Evolutionary conservation across 2,329 filamentous ascomycete species (phyloP), one percentile per base, ranked within the genome.

Genomic region (Cercospora zeae-maydis): DNA sequence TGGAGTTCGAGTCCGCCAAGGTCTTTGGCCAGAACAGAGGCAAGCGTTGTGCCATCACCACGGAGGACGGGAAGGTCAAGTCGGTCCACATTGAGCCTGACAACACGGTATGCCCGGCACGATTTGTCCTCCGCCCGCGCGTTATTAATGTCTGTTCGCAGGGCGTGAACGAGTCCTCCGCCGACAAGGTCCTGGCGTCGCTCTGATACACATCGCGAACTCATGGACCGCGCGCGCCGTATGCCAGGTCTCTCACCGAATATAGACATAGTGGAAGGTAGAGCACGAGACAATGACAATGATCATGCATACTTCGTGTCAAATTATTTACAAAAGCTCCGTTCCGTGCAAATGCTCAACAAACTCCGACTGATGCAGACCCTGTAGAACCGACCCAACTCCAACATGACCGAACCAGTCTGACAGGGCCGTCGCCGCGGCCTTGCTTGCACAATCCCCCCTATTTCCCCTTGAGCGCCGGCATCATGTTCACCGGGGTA

Each of bases 41-140:
- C 78, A 96, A 96, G 86, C 86, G 93, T 56, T 97, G 96, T 74
- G 92, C 90, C 19, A 82, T 96, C 59, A 84, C 93, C 57, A 81
- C 96, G 58, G 88, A 96, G 79, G 81, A 96, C 71, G 93, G 93
- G 69, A 92, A 91, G 79, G 90, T 97, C 71, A 89, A 88, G 78
- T 85, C 88, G 72, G 84, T 89, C 19, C 86, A 92, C 71, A 86
- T 96, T 58, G 93, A 97, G 83, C 88, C 92, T 10, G 93, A 97
- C 77, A 66, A 67, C 57, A 52, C 21, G 33, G 53, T 56, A 56
- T 16, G 53, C 21, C 53, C 13, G 2, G 19, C n/a, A 16, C 39
- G 34, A 39, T 37, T n/a, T 13, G 2, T 24, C 27, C 21, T 16
- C 19, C 21, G 6, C 19, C 21, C 33, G 3, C 24, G 24, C 24